phyloP scores from a whole-genome alignment of 2,329 filamentous ascomycete species.

The Apiospora arundinis region DNA sequence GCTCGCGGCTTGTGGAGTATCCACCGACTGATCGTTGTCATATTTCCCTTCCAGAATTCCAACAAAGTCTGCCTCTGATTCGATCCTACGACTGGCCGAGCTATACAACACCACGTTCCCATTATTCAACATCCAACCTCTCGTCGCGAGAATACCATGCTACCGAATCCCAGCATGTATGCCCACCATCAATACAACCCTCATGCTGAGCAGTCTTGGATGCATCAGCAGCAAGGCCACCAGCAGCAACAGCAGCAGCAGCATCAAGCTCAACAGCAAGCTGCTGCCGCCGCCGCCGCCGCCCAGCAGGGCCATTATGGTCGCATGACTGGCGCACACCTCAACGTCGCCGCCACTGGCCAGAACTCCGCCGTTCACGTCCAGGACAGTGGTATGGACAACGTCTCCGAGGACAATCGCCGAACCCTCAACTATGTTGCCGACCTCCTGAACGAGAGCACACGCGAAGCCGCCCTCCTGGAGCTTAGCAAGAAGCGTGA shows the following conservation, averaged over 20 bases:
- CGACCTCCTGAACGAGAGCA: slow-evolving; percentile 85
- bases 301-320: slow-evolving; percentile 71
- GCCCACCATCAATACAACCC: slow-evolving; percentile 68
- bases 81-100: neutral
- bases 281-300: slow-evolving; percentile 57
- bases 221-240: slow-evolving; percentile 69
- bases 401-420: slow-evolving; percentile 86
- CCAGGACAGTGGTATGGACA: slow-evolving; percentile 66
- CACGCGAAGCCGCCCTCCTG: slow-evolving; percentile 87
- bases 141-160: slow-evolving; percentile 49
- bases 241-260: slow-evolving; percentile 67
- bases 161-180: slow-evolving; percentile 69
- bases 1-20: slow-evolving; percentile 2
- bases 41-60: neutral
- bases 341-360: slow-evolving; percentile 47
- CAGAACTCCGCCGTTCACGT: slow-evolving; percentile 54
- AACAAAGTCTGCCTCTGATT: neutral
- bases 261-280: slow-evolving; percentile 59
- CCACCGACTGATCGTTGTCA: slow-evolving; percentile 11
- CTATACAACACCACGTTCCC: neutral
- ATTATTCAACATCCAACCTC: neutral
- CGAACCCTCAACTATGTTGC: slow-evolving; percentile 93
- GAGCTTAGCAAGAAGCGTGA: slow-evolving; percentile 99
- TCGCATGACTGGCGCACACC: slow-evolving; percentile 72
- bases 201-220: slow-evolving; percentile 69